These are phyloP conservation scores for Aspergillus persii DNA, from an alignment of 2,329 filamentous ascomycete genomes.

Conservation along the genomic window DNA sequence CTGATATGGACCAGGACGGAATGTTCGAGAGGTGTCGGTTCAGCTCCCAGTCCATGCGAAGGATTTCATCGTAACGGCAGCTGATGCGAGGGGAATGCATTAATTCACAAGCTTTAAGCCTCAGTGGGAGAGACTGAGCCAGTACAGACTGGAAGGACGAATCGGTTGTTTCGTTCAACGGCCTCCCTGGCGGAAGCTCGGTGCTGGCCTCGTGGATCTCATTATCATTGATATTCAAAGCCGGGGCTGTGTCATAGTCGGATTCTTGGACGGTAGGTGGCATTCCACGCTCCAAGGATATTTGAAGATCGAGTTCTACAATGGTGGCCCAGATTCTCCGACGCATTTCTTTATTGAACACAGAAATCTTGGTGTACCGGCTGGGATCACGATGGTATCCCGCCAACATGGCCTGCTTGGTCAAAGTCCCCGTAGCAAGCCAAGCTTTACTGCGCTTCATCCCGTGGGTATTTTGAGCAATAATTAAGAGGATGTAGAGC, in stretches of 20 bases:
- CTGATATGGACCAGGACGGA: slow-evolving; percentile 28
- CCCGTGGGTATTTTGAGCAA: slow-evolving; percentile 52
- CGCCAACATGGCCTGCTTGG: slow-evolving; percentile 53
- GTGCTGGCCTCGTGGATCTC: slow-evolving; percentile 41
- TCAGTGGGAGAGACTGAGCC: slow-evolving; percentile 29
- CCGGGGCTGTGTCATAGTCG: slow-evolving; percentile 50
- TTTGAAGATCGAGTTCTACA: slow-evolving; percentile 56
- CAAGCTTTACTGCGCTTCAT: slow-evolving; percentile 55
- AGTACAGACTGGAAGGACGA: slow-evolving; percentile 35
- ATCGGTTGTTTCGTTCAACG: slow-evolving; percentile 36
- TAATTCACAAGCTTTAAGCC: slow-evolving; percentile 32
- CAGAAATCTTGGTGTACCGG: slow-evolving; percentile 32
- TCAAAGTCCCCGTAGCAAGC: slow-evolving; percentile 50
- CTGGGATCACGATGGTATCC: slow-evolving; percentile 50
- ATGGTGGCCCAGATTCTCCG: slow-evolving; percentile 58
- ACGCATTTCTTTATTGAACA: slow-evolving; percentile 48
- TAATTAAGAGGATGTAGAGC: slow-evolving; percentile 50
- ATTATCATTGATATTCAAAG: slow-evolving; percentile 52
- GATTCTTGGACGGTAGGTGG: slow-evolving; percentile 44
- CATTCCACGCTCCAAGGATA: slow-evolving; percentile 56
- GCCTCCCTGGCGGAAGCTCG: slow-evolving; percentile 29
- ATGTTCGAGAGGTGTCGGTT: slow-evolving; percentile 33
- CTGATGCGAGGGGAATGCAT: slow-evolving; percentile 39
- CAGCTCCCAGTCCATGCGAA: slow-evolving; percentile 40
- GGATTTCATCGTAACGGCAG: slow-evolving; percentile 42